A percentile compares a stretch with the other conserved stretches of the same genome.
Evolutionary conservation across 2,329 filamentous ascomycete species (phyloP).

Genomic region (Fusarium falciforme): DNA sequence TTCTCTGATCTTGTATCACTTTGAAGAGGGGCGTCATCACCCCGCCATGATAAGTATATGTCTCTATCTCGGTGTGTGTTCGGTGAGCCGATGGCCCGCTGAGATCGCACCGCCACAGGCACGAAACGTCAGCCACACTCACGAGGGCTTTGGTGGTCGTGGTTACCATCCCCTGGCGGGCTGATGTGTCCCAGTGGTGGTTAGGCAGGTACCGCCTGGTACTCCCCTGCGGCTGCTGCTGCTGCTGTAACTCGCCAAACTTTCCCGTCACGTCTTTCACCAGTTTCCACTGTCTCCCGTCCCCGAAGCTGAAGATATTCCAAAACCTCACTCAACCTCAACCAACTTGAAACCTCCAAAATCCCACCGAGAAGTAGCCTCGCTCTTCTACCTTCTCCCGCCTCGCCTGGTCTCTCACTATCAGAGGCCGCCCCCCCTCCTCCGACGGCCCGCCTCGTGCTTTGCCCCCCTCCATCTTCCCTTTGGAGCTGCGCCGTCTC

Average conservation of each 20-base stretch:
- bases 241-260: slow-evolving; percentile 35
- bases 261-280: slow-evolving; percentile 36
- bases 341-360: slow-evolving; percentile 3
- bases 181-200: slow-evolving; percentile 26
- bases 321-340: slow-evolving; percentile 14
- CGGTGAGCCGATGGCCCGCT: neutral
- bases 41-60: slow-evolving; percentile 21
- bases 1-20: neutral
- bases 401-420: slow-evolving; percentile 7
- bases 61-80: slow-evolving; percentile 2
- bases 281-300: slow-evolving; percentile 17
- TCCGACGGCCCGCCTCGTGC: slow-evolving; percentile 20
- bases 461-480: slow-evolving; percentile 14
- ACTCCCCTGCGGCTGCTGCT: slow-evolving; percentile 17
- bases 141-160: slow-evolving; percentile 10
- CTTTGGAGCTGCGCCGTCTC: slow-evolving; percentile 27
- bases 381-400: slow-evolving; percentile 1
- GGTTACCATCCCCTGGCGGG: slow-evolving; percentile 4
- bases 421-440: neutral
- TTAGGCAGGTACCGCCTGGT: slow-evolving; percentile 32
- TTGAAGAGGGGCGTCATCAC: slow-evolving; percentile 17
- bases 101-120: slow-evolving; percentile 19
- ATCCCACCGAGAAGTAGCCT: neutral
- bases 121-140: slow-evolving; percentile 20
- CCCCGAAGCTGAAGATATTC: slow-evolving; percentile 26